phyloP scores from a whole-genome alignment of 78 protist genomes.

The Dictyostelium discoideum region DNA sequence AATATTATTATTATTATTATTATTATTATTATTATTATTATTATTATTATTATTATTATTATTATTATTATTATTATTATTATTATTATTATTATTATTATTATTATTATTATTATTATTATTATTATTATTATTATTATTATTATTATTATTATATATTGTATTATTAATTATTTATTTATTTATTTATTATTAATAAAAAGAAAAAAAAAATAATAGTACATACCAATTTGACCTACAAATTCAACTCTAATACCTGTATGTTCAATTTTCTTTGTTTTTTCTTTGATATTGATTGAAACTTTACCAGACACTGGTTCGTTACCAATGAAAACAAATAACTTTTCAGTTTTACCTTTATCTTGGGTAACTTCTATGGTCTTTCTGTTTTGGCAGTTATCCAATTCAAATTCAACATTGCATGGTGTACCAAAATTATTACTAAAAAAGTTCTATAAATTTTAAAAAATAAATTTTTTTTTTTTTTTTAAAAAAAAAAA shows the following conservation, averaged over 20 bases:
- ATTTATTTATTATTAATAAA: neutral
- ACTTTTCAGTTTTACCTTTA: slow-evolving; percentile 78
- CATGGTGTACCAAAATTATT: slow-evolving; percentile 57
- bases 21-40: neutral
- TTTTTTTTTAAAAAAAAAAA: too few species aligned
- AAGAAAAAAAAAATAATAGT: neutral
- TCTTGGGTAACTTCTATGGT: slow-evolving; percentile 66
- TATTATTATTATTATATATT: too few species aligned
- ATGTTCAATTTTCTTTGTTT: slow-evolving; percentile 90
- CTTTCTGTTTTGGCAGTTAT: slow-evolving; percentile 68
- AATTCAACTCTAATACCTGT: slow-evolving; percentile 93
- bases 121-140: too few species aligned
- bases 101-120: too few species aligned
- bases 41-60: too few species aligned
- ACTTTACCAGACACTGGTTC: slow-evolving; percentile 83
- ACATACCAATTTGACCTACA: slow-evolving; percentile 91
- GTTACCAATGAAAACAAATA: slow-evolving; percentile 73
- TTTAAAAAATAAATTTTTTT: neutral
- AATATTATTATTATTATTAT: neutral
- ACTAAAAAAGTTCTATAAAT: slow-evolving; percentile 44
- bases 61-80: too few species aligned
- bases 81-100: too few species aligned
- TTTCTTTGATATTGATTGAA: slow-evolving; percentile 39
- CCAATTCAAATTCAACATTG: slow-evolving; percentile 51
- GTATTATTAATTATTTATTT: too few species aligned